Conservation (phyloP, 176 grass and related monocot genomes). For the Saccharum officinarum region DNA sequence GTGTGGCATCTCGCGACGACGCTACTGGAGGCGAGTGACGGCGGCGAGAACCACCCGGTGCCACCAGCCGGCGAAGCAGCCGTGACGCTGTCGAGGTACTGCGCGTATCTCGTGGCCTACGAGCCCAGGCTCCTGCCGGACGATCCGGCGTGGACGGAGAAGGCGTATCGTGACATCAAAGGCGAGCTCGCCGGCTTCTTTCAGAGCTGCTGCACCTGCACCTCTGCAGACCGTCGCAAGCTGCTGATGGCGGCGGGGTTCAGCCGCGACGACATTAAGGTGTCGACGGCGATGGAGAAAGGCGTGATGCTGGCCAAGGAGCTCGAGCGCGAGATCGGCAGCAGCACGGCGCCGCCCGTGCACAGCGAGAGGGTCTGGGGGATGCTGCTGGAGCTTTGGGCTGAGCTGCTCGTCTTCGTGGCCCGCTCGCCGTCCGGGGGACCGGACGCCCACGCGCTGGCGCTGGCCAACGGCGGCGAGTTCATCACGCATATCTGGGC, state of each 20-base stretch:
- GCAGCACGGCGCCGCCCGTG: not conserved
- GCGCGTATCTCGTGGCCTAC: constrained; percentile 22
- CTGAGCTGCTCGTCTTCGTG: constrained; percentile 15
- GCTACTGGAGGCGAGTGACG: not conserved
- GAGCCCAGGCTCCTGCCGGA: constrained; percentile 20
- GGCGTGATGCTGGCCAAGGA: constrained; percentile 6
- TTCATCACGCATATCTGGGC: constrained; percentile 38
- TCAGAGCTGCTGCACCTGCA: not conserved
- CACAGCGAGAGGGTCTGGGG: not conserved
- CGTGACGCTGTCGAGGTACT: constrained; percentile 33
- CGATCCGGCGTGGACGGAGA: constrained; percentile 15
- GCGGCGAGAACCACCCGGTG: not conserved
- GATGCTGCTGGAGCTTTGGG: constrained; percentile 13
- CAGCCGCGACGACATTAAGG: not conserved
- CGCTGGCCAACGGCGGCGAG: constrained; percentile 27
- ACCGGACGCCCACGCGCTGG: not conserved
- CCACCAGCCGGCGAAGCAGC: not conserved
- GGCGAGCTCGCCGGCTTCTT: not conserved
- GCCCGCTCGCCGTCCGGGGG: not conserved
- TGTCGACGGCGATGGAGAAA: not conserved
- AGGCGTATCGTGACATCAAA: not conserved
- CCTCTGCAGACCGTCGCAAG: not conserved
- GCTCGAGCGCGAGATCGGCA: not conserved
- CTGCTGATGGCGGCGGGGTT: not conserved
- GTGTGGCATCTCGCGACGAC: constrained; percentile 36